phyloP scores from a whole-genome alignment of 2,329 filamentous ascomycete genomes.

The Exutisphaerella laricina region DNA sequence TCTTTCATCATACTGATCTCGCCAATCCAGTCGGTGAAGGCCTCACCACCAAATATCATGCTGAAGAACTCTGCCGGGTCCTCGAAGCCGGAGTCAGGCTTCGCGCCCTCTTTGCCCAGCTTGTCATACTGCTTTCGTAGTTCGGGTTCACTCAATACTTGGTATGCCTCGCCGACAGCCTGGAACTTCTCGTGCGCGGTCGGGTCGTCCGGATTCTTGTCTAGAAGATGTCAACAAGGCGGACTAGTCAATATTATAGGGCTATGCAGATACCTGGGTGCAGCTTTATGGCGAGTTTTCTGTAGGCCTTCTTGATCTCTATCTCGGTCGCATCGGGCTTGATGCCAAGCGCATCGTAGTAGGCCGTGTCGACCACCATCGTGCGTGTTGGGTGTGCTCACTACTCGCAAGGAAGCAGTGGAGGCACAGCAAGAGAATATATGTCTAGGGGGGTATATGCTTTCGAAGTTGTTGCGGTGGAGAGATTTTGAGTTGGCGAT shows the following conservation, averaged over 20 bases:
- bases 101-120: constrained; percentile 90
- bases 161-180: constrained; percentile 66
- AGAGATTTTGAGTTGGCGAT: no score
- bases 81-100: constrained; percentile 84
- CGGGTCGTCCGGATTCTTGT: constrained; percentile 97
- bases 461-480: no score
- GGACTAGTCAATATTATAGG: not conserved
- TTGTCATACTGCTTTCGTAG: constrained; percentile 93
- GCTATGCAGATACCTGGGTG: constrained; percentile 55
- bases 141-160: constrained; percentile 80
- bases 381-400: not conserved
- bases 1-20: constrained; percentile 99
- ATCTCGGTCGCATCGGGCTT: constrained; percentile 79
- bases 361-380: constrained; percentile 93
- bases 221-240: constrained; percentile 43
- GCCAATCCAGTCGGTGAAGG: constrained; percentile 93
- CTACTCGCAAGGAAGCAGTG: no score
- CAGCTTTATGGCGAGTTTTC: constrained; percentile 85
- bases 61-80: constrained; percentile 97
- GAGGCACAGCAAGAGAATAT: no score
- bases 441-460: no score
- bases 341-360: constrained; percentile 81
- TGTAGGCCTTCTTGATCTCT: constrained; percentile 95
- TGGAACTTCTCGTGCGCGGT: constrained; percentile 93
- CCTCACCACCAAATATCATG: constrained; percentile 96